Conservation (phyloP, 805 yeast species). For the Kluyveromyces siamensis region DNA sequence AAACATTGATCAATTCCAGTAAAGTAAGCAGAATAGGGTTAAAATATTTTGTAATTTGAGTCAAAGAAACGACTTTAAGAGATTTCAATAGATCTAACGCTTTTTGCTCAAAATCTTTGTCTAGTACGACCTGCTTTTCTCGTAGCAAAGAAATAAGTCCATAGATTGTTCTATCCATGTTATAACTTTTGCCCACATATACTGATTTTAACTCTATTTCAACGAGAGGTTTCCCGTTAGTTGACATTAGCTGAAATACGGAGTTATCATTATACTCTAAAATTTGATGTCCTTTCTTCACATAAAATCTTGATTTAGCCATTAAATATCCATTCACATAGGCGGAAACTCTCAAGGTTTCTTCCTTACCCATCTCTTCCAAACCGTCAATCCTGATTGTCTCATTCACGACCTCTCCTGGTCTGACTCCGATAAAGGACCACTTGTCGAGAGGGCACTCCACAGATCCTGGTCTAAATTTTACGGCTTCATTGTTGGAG, state of each 20-base stretch:
- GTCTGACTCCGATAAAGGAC: conserved; percentile 65
- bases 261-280: conserved; percentile 40
- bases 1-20: conserved; percentile 28
- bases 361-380: conserved; percentile 39
- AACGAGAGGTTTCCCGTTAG: conserved; percentile 35
- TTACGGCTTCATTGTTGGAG: conserved; percentile 37
- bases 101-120: conserved; percentile 32
- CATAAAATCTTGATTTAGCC: conserved; percentile 48
- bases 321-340: conserved; percentile 54
- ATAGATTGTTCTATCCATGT: conserved; percentile 47
- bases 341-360: conserved; percentile 44
- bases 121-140: conserved; percentile 26
- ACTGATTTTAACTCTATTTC: conserved; percentile 46
- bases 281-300: conserved; percentile 39
- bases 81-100: conserved; percentile 39
- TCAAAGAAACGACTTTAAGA: conserved; percentile 45
- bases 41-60: conserved; percentile 50
- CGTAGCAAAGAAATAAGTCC: conserved; percentile 46
- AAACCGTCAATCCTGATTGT: conserved; percentile 55
- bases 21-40: conserved; percentile 41
- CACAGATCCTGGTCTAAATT: conserved; percentile 62
- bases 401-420: conserved; percentile 69
- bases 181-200: conserved; percentile 61
- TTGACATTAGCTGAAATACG: conserved; percentile 35
- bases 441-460: conserved; percentile 43